phyloP scores from a whole-genome alignment of 2,329 filamentous ascomycete species.

The Mycogone perniciosa region DNA sequence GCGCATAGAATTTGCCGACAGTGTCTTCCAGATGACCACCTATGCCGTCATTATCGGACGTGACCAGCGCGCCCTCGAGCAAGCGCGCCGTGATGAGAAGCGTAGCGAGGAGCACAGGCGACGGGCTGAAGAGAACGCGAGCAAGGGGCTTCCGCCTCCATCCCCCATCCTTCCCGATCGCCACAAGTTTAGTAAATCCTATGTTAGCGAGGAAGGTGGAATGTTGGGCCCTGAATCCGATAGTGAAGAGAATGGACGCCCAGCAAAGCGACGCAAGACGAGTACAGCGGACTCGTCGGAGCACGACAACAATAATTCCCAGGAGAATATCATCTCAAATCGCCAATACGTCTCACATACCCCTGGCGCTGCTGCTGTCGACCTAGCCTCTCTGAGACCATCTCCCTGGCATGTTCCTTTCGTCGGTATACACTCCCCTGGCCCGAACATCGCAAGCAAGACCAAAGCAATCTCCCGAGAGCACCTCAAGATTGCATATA shows the following conservation, averaged over 20 bases:
- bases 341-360: slow-evolving; percentile 56
- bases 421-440: slow-evolving; percentile 66
- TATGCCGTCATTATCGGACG: slow-evolving; percentile 66
- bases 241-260: slow-evolving; percentile 43
- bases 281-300: slow-evolving; percentile 38
- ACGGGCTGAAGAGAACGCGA: slow-evolving; percentile 40
- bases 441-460: slow-evolving; percentile 51
- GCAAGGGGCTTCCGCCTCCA: slow-evolving; percentile 44
- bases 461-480: slow-evolving; percentile 69
- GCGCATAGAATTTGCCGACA: slow-evolving; percentile 64
- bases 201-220: slow-evolving; percentile 63
- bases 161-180: slow-evolving; percentile 44
- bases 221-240: slow-evolving; percentile 60
- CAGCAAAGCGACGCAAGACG: slow-evolving; percentile 41
- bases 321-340: slow-evolving; percentile 47
- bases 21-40: slow-evolving; percentile 73
- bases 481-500: slow-evolving; percentile 68
- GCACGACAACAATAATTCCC: slow-evolving; percentile 37
- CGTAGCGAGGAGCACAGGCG: slow-evolving; percentile 40
- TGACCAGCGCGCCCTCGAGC: slow-evolving; percentile 54
- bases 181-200: slow-evolving; percentile 55
- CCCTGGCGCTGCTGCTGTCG: slow-evolving; percentile 51
- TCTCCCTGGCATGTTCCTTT: slow-evolving; percentile 58
- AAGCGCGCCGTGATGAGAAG: slow-evolving; percentile 47
- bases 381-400: slow-evolving; percentile 53